Evolutionary conservation across 1,284 basidiomycete genomes (phyloP).

Genomic region (Rhodotorula sp.): DNA sequence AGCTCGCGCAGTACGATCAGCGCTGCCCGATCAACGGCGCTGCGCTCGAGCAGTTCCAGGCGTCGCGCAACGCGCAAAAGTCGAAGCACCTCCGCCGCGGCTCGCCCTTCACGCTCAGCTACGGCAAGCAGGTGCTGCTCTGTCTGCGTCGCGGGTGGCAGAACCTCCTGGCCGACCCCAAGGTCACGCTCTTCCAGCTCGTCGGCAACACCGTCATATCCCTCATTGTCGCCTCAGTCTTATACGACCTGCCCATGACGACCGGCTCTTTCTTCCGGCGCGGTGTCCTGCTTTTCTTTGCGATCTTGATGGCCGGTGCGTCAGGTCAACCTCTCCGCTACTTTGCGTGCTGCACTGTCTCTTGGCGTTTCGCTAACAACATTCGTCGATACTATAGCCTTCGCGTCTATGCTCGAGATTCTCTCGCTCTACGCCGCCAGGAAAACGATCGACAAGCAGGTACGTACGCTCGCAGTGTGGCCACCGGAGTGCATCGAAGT

Average conservation of each 20-base stretch:
- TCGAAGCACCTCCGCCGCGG: slow-evolving; percentile 50
- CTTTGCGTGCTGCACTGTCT: too few relatives aligned
- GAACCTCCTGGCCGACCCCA: slow-evolving; percentile 52
- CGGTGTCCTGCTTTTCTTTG: slow-evolving; percentile 54
- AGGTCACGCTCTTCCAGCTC: slow-evolving; percentile 23
- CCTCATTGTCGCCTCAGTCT: slow-evolving; percentile 54
- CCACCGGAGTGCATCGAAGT: neutral
- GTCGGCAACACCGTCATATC: slow-evolving; percentile 54
- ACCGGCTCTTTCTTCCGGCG: slow-evolving; percentile 23
- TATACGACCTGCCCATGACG: slow-evolving; percentile 49
- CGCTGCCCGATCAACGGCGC: slow-evolving; percentile 52
- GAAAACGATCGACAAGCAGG: slow-evolving; percentile 50
- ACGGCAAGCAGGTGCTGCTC: slow-evolving; percentile 52
- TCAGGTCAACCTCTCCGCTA: too few relatives aligned
- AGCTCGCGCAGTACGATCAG: slow-evolving; percentile 52
- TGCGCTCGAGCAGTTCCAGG: slow-evolving; percentile 51
- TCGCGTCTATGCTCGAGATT: slow-evolving; percentile 48
- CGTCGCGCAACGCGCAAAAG: slow-evolving; percentile 53
- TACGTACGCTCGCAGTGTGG: slow-evolving; percentile 3
- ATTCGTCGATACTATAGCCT: slow-evolving; percentile 27
- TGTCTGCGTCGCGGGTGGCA: slow-evolving; percentile 53
- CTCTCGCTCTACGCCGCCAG: slow-evolving; percentile 52
- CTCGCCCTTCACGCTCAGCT: slow-evolving; percentile 55
- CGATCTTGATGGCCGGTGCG: slow-evolving; percentile 47
- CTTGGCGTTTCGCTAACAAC: too few relatives aligned